Conservation (phyloP, 352 stramenopile species). For the Pythium biforme region DNA sequence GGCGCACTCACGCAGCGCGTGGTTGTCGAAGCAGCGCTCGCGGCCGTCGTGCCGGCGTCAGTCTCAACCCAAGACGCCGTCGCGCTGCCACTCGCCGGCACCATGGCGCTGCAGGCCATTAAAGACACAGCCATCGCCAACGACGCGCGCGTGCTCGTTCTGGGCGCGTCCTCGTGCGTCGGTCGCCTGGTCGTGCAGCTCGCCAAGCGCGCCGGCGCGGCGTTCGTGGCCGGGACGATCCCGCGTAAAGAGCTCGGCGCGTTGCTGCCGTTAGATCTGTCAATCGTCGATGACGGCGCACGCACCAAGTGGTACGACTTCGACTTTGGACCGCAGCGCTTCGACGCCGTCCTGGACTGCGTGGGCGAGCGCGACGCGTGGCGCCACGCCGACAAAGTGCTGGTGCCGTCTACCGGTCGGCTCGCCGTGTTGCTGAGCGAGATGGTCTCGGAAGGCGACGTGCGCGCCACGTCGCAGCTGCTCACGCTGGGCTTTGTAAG, state of each 20-base stretch:
- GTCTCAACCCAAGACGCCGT: constrained; percentile 25
- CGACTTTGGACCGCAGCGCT: background rate
- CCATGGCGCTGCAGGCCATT: constrained; percentile 31
- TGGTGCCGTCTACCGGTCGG: constrained; percentile 6
- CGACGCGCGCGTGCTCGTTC: constrained; percentile 61
- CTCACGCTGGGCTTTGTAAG: constrained; percentile 23
- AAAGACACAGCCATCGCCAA: constrained; percentile 30
- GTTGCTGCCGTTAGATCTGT: constrained; percentile 42
- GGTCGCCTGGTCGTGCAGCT: constrained; percentile 71
- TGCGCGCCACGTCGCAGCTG: constrained; percentile 24
- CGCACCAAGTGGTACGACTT: constrained; percentile 35
- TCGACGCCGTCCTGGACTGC: constrained; percentile 43
- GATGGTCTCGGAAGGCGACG: constrained; percentile 24
- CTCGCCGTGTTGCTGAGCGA: constrained; percentile 31
- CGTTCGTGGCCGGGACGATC: constrained; percentile 57
- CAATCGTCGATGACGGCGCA: constrained; percentile 34
- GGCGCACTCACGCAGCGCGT: constrained; percentile 33
- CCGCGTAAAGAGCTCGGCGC: constrained; percentile 34
- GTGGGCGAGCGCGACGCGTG: constrained; percentile 24
- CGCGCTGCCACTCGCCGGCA: constrained; percentile 30
- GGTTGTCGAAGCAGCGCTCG: constrained; percentile 22
- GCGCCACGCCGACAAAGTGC: constrained; percentile 27
- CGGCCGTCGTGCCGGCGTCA: constrained; percentile 23
- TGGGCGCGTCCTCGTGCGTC: constrained; percentile 67
- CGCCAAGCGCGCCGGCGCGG: constrained; percentile 38